phyloP scores from a whole-genome alignment of 2,329 filamentous ascomycete species.

The Pleomassaria siparia region DNA sequence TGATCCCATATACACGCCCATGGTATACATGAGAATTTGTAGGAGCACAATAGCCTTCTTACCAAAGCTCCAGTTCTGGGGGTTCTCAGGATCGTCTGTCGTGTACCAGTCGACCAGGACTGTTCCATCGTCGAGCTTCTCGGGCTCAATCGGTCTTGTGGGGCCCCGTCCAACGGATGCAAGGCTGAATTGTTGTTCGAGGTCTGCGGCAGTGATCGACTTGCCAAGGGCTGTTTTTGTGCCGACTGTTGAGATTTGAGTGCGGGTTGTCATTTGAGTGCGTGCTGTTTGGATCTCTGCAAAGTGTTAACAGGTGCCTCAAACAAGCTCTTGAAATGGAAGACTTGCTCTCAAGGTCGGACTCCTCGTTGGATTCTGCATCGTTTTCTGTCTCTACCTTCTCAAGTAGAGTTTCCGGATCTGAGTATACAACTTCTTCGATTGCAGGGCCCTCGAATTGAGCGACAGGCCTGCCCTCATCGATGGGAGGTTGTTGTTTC shows the following conservation, averaged over 20 bases:
- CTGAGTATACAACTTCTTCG: conserved; percentile 27
- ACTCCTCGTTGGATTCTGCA: conserved; percentile 16
- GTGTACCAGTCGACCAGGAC: conserved; percentile 49
- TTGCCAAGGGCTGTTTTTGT: conserved; percentile 41
- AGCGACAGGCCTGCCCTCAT: conserved; percentile 3
- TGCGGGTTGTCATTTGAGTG: conserved; percentile 27
- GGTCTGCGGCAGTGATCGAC: conserved; percentile 42
- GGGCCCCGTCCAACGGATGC: conserved; percentile 40
- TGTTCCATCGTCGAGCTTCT: conserved; percentile 39
- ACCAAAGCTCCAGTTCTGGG: conserved; percentile 42
- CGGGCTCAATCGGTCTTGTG: conserved; percentile 38
- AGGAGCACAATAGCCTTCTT: conserved; percentile 41
- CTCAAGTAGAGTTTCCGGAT: conserved; percentile 28
- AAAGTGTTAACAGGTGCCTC: neutral
- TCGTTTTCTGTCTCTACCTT: conserved; percentile 16
- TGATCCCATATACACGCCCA: conserved; percentile 58
- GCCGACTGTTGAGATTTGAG: conserved; percentile 38
- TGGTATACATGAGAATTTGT: conserved; percentile 60
- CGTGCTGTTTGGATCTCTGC: conserved; percentile 29
- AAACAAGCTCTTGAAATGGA: too few species aligned
- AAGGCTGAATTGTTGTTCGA: conserved; percentile 43
- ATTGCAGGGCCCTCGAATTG: conserved; percentile 22
- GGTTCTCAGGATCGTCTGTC: conserved; percentile 43
- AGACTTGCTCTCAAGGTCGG: conserved; percentile 31
- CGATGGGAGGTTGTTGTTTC: conserved; percentile 14